Evolutionary conservation across 2,329 filamentous ascomycete genomes (phyloP).

Genomic region (Penicillium janthinellum): DNA sequence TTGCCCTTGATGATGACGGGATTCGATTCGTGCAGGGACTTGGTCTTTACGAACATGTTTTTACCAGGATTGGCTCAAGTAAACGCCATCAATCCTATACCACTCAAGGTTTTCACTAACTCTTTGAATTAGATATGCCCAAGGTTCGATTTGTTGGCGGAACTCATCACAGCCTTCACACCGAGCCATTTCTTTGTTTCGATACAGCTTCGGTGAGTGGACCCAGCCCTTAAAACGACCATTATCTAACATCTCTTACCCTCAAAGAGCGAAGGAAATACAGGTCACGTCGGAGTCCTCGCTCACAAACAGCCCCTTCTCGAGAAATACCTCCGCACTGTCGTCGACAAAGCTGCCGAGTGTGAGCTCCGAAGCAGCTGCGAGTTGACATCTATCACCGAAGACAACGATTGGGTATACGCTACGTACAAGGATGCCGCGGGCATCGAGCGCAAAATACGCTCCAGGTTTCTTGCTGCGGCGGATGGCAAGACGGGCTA

Average conservation of each 20-base stretch:
- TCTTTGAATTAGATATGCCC: not conserved
- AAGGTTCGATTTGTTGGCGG: constrained; percentile 13
- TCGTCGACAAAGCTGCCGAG: not conserved
- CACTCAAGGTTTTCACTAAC: too few relatives aligned
- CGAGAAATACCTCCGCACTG: constrained; percentile 23
- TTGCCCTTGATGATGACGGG: constrained; percentile 37
- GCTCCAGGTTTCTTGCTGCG: constrained; percentile 40
- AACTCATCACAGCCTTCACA: constrained; percentile 2
- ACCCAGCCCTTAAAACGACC: not conserved
- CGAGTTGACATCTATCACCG: constrained; percentile 9
- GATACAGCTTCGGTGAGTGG: constrained; percentile 12
- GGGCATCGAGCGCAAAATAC: constrained; percentile 1
- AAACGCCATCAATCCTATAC: not conserved
- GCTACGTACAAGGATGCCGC: constrained; percentile 2
- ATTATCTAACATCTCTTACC: not conserved
- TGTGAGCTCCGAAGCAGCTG: constrained; percentile 12
- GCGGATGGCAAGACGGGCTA: constrained; percentile 54
- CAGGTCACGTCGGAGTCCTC: constrained; percentile 35
- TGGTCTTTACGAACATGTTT: constrained; percentile 32
- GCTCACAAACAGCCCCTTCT: constrained; percentile 34
- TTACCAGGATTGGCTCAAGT: constrained; percentile 33
- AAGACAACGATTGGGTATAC: constrained; percentile 15
- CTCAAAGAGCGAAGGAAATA: constrained; percentile 28
- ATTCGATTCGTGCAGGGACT: constrained; percentile 34
- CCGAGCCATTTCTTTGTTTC: constrained; percentile 10